These are phyloP conservation scores for Boletus barrowsii DNA, from an alignment of 768 basidiomycete species.

Conservation along the genomic window DNA sequence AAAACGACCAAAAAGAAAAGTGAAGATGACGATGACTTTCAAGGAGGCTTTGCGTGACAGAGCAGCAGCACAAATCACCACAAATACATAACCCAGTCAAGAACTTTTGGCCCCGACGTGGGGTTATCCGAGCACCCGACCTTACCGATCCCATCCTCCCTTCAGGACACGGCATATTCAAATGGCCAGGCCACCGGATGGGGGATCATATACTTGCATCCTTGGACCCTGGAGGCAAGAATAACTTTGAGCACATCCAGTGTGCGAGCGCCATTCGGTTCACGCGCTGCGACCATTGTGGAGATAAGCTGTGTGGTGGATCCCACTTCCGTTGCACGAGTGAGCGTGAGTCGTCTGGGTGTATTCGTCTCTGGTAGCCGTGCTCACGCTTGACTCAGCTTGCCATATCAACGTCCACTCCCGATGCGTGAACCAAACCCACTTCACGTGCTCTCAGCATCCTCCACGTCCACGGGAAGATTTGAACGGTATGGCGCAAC, in stretches of 20 bases:
- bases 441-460: too few species aligned
- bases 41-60: too few species aligned
- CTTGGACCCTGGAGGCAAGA: conserved; percentile 39
- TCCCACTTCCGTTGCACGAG: conserved; percentile 84
- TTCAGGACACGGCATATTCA: conserved; percentile 60
- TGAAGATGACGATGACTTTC: too few species aligned
- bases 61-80: too few species aligned
- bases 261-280: conserved; percentile 85
- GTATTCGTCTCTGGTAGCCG: too few species aligned
- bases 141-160: conserved; percentile 45
- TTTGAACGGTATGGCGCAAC: conserved; percentile 23
- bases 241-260: conserved; percentile 73
- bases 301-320: conserved; percentile 99
- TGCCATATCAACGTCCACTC: too few species aligned
- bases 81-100: too few species aligned
- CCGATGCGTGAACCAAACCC: too few species aligned
- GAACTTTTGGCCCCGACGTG: too few species aligned
- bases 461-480: conserved; percentile 32
- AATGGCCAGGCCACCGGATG: conserved; percentile 64
- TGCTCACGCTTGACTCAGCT: too few species aligned
- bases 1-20: too few species aligned
- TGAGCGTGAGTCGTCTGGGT: conserved; percentile 53
- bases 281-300: conserved; percentile 91
- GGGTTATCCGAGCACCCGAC: conserved; percentile 27
- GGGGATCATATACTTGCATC: conserved; percentile 39